Conservation (phyloP, 495 filamentous ascomycete species). For the Aspergillus homomorphus region DNA sequence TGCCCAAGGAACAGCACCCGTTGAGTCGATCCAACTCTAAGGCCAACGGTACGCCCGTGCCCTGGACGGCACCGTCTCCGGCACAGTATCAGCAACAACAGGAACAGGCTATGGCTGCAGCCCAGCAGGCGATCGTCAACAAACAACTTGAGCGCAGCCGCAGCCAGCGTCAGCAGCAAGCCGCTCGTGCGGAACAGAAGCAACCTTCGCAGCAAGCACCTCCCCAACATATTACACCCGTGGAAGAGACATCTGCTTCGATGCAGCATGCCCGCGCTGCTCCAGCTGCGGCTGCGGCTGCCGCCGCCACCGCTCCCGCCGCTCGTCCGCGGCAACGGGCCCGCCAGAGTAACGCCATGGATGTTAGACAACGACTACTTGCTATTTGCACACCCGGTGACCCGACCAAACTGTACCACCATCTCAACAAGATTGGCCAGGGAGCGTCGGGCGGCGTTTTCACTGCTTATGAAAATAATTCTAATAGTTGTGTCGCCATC, state of each 20-base stretch:
- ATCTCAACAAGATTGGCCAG: conserved; percentile 93
- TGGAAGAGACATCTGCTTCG: conserved; percentile 26
- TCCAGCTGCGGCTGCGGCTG: conserved; percentile 27
- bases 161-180: conserved; percentile 60
- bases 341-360: conserved; percentile 70
- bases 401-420: conserved; percentile 80
- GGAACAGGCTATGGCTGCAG: conserved; percentile 70
- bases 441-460: conserved; percentile 95
- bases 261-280: conserved; percentile 15
- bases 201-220: conserved; percentile 22
- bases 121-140: conserved; percentile 62
- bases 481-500: conserved; percentile 88
- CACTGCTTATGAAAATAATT: conserved; percentile 80
- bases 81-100: conserved; percentile 82
- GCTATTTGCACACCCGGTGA: conserved; percentile 87
- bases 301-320: conserved; percentile 55
- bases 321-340: conserved; percentile 73
- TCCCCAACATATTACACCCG: conserved; percentile 23
- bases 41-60: conserved; percentile 36
- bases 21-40: conserved; percentile 41
- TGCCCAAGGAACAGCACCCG: conserved; percentile 42
- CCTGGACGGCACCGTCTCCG: conserved; percentile 36
- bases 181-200: conserved; percentile 29
- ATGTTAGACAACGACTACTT: conserved; percentile 78
- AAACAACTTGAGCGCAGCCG: conserved; percentile 59